Evolutionary conservation across 768 basidiomycete genomes (phyloP).

Genomic region (Lyophyllum atratum): DNA sequence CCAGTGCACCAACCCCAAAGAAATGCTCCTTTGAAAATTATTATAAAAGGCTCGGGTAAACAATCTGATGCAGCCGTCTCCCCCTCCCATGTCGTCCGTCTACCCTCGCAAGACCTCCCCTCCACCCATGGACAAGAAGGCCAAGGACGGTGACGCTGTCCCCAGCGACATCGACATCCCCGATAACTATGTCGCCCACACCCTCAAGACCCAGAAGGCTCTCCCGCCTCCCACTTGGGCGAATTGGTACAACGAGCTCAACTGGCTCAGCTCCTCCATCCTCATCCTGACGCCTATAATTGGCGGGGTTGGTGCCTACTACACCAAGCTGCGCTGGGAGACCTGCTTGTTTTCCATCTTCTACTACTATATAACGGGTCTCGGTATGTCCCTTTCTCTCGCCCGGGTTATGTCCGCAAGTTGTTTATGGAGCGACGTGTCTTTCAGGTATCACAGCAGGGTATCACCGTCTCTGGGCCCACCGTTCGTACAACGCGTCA

Average conservation of each 20-base stretch:
- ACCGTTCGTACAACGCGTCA: slow-evolving; percentile 92
- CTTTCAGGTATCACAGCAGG: slow-evolving; percentile 80
- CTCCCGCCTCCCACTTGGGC: slow-evolving; percentile 67
- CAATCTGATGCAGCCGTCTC: slow-evolving; percentile 5
- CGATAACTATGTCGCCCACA: slow-evolving; percentile 82
- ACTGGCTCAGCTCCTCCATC: slow-evolving; percentile 76
- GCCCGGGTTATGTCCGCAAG: neutral
- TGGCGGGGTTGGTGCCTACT: slow-evolving; percentile 70
- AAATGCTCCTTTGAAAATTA: slow-evolving; percentile 16
- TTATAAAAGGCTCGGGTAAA: slow-evolving; percentile 18
- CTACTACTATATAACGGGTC: slow-evolving; percentile 54
- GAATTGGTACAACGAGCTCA: slow-evolving; percentile 62
- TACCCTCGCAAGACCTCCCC: slow-evolving; percentile 25
- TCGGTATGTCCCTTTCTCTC: slow-evolving; percentile 52
- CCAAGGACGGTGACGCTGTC: slow-evolving; percentile 21
- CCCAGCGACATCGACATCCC: slow-evolving; percentile 65
- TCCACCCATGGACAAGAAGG: slow-evolving; percentile 11
- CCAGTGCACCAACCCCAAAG: slow-evolving; percentile 19
- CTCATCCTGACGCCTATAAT: slow-evolving; percentile 75
- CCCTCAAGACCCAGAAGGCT: slow-evolving; percentile 65
- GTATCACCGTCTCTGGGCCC: slow-evolving; percentile 97
- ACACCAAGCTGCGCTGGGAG: slow-evolving; percentile 67
- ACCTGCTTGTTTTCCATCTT: slow-evolving; percentile 59
- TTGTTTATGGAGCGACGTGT: neutral
- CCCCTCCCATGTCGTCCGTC: slow-evolving; percentile 29